Percentiles rank a stretch among this genome's conserved stretches.
phyloP scores from a whole-genome alignment of 805 yeast genomes.

The Saccharomyces mikatae region DNA sequence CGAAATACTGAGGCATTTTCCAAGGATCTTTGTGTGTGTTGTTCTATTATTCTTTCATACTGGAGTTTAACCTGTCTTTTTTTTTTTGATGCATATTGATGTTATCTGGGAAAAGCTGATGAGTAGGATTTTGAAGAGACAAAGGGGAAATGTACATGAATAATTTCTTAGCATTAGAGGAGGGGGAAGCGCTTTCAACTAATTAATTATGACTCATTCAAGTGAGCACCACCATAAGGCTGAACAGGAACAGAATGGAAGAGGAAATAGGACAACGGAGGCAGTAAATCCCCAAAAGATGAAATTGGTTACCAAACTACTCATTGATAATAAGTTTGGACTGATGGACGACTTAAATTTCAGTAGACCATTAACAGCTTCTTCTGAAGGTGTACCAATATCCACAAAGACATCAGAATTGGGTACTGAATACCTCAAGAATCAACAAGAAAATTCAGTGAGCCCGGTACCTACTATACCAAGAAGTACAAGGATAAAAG shows the following conservation, averaged over 20 bases:
- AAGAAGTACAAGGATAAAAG: conserved; percentile 21
- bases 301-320: conserved; percentile 19
- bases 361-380: conserved; percentile 4
- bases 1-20: conserved; percentile 73
- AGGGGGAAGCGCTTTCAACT: background rate
- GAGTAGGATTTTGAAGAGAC: background rate
- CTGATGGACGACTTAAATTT: conserved; percentile 29
- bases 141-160: background rate
- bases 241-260: background rate
- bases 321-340: conserved; percentile 23
- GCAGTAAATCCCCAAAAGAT: conserved; percentile 9
- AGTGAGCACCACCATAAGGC: background rate
- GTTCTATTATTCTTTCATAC: background rate
- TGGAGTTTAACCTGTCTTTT: background rate
- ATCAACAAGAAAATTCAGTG: background rate
- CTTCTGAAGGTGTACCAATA: background rate
- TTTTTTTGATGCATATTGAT: background rate
- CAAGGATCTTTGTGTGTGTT: background rate
- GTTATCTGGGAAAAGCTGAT: background rate
- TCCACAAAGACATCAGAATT: background rate
- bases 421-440: background rate
- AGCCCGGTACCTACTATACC: conserved; percentile 5
- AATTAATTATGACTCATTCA: background rate
- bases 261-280: background rate
- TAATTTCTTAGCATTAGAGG: background rate